These are phyloP conservation scores for Aureobasidium musti DNA, from an alignment of 2,329 filamentous ascomycete species.

Conservation along the genomic window DNA sequence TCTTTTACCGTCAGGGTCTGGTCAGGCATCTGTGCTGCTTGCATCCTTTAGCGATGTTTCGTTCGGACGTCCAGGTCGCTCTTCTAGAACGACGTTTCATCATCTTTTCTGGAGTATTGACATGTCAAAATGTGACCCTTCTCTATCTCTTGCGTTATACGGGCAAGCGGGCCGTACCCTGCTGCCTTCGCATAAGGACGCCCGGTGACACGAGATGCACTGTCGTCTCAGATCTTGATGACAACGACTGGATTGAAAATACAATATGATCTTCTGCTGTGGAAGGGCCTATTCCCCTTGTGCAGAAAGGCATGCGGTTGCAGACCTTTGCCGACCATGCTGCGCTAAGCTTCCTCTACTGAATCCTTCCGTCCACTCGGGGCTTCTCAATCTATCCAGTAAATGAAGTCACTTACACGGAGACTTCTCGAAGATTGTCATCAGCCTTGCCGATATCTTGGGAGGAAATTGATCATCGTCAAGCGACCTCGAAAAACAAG, in stretches of 20 bases:
- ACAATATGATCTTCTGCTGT: neutral
- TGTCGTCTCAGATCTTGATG: neutral
- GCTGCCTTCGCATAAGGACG: constrained; percentile 7
- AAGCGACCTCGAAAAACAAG: neutral
- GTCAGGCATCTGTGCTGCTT: constrained; percentile 5
- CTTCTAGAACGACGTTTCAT: constrained; percentile 20
- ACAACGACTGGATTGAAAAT: neutral
- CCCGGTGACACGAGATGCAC: neutral
- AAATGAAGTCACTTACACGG: constrained; percentile 17
- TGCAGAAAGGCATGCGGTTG: neutral
- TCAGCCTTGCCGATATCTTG: constrained; percentile 18
- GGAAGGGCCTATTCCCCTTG: too few species aligned
- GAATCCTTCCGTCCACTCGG: constrained; percentile 9
- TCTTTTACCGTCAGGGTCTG: neutral
- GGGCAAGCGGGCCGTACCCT: constrained; percentile 24
- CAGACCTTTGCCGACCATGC: neutral
- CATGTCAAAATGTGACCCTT: constrained; percentile 12
- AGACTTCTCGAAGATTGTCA: constrained; percentile 27
- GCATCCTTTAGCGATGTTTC: neutral
- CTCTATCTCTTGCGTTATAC: constrained; percentile 12
- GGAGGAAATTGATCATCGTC: neutral
- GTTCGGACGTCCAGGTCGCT: neutral
- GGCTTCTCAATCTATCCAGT: neutral
- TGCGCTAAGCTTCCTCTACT: constrained; percentile 16
- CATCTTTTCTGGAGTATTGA: constrained; percentile 14